Percentiles rank a stretch among this genome's conserved stretches.
These are phyloP conservation scores for Nitzschia sp. DNA, from an alignment of 108 stramenopile species.

Conservation along the genomic window DNA sequence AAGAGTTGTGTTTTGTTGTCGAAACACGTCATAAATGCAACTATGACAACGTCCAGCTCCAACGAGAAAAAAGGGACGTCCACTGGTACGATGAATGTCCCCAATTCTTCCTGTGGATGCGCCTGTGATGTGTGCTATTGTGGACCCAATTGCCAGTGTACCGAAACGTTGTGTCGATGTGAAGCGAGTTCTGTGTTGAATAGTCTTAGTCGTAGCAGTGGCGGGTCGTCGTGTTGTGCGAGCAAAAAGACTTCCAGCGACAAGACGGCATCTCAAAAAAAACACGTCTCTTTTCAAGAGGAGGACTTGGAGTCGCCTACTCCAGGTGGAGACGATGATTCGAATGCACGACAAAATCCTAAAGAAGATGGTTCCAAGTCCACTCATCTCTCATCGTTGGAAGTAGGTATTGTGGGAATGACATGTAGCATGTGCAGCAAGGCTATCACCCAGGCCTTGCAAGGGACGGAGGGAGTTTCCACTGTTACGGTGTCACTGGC, in stretches of 20 bases:
- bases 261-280: background rate
- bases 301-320: background rate
- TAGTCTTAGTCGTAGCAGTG: background rate
- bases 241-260: background rate
- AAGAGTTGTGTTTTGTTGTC: no score
- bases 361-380: no score
- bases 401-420: slow-evolving; percentile 41
- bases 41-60: background rate
- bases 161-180: slow-evolving; percentile 34
- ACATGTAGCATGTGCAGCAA: slow-evolving; percentile 54
- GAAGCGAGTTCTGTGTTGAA: slow-evolving; percentile 33
- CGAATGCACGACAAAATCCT: no score
- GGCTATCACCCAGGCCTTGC: slow-evolving; percentile 25
- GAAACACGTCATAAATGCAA: background rate
- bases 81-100: background rate
- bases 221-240: background rate
- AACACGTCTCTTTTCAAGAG: background rate
- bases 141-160: slow-evolving; percentile 35
- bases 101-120: slow-evolving; percentile 12
- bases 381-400: no score
- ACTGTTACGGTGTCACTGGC: slow-evolving; percentile 30
- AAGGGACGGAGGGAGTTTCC: slow-evolving; percentile 19
- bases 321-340: no score
- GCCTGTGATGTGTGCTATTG: slow-evolving; percentile 32
- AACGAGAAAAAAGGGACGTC: background rate